Conservation (phyloP, 495 filamentous ascomycete genomes). For the Letharia lupina region DNA sequence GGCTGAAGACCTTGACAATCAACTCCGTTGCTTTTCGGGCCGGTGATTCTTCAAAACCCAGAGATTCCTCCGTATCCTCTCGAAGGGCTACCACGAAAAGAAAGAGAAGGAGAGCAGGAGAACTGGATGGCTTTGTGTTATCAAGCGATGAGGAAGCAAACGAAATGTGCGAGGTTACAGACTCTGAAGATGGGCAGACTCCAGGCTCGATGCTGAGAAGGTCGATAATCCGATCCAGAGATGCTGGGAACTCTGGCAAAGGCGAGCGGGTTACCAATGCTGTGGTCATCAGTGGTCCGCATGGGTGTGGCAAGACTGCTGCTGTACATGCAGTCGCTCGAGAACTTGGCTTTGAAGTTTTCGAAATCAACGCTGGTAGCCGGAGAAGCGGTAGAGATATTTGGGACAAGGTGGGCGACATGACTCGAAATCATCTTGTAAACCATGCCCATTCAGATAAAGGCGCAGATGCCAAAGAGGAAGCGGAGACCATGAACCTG, state of each 20-base stretch:
- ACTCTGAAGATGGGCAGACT: constrained; percentile 46
- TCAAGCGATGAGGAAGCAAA: constrained; percentile 72
- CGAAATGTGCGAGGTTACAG: constrained; percentile 65
- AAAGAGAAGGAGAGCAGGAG: constrained; percentile 56
- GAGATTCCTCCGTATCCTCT: constrained; percentile 33
- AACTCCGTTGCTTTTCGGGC: constrained; percentile 60
- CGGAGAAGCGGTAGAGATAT: constrained; percentile 85
- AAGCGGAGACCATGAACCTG: constrained; percentile 26
- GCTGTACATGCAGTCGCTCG: constrained; percentile 90
- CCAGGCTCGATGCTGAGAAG: constrained; percentile 39
- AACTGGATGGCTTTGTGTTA: constrained; percentile 78
- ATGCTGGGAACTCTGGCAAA: constrained; percentile 31
- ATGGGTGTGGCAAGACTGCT: constrained; percentile 89
- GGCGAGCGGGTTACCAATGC: constrained; percentile 47
- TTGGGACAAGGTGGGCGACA: constrained; percentile 85
- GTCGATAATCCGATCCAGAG: constrained; percentile 56
- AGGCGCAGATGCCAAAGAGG: constrained; percentile 30
- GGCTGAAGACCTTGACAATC: constrained; percentile 71
- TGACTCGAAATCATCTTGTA: constrained; percentile 92
- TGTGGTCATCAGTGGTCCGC: constrained; percentile 79
- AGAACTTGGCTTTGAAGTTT: constrained; percentile 88
- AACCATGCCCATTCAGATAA: constrained; percentile 38
- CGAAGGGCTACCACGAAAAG: constrained; percentile 49
- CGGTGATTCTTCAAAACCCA: constrained; percentile 32
- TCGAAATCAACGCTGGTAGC: constrained; percentile 82